Percentiles rank a stretch among this genome's conserved stretches.
Conservation (phyloP, 768 basidiomycete genomes). For the Hygrocybe coccinea region DNA sequence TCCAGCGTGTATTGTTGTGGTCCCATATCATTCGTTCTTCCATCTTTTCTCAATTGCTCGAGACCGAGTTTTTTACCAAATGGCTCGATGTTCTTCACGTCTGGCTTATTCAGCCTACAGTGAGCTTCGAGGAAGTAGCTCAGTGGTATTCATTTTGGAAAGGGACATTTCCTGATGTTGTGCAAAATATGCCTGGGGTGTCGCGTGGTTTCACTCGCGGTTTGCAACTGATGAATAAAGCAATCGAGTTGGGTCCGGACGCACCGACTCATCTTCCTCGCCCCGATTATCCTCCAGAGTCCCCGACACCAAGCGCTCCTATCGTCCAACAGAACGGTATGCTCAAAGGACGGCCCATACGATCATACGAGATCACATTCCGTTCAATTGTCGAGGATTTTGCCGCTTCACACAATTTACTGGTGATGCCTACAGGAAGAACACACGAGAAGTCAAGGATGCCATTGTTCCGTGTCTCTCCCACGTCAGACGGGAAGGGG, state of each 20-base stretch:
- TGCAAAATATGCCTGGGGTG: slow-evolving; percentile 64
- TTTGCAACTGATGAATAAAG: slow-evolving; percentile 90
- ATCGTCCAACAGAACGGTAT: slow-evolving; percentile 32
- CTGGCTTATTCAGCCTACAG: slow-evolving; percentile 88
- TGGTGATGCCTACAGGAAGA: slow-evolving; percentile 85
- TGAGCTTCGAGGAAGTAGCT: slow-evolving; percentile 88
- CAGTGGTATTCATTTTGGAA: slow-evolving; percentile 96
- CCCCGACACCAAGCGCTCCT: slow-evolving; percentile 30
- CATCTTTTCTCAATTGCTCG: slow-evolving; percentile 78
- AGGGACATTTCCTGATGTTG: slow-evolving; percentile 59
- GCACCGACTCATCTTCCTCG: slow-evolving; percentile 63
- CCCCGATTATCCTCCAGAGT: slow-evolving; percentile 59
- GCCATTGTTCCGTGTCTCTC: slow-evolving; percentile 82
- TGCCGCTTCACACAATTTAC: slow-evolving; percentile 76
- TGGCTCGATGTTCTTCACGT: slow-evolving; percentile 89
- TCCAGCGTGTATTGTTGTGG: slow-evolving; percentile 78
- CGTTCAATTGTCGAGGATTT: slow-evolving; percentile 88
- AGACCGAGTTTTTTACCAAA: slow-evolving; percentile 93
- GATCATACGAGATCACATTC: slow-evolving; percentile 85
- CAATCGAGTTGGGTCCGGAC: slow-evolving; percentile 78
- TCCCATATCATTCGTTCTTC: slow-evolving; percentile 63
- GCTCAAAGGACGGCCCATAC: slow-evolving; percentile 39
- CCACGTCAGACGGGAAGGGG: slow-evolving; percentile 73
- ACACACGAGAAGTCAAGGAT: slow-evolving; percentile 82
- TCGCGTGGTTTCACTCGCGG: slow-evolving; percentile 81